phyloP scores from a whole-genome alignment of 306 rosid genomes.

The Trifolium subterraneum region DNA sequence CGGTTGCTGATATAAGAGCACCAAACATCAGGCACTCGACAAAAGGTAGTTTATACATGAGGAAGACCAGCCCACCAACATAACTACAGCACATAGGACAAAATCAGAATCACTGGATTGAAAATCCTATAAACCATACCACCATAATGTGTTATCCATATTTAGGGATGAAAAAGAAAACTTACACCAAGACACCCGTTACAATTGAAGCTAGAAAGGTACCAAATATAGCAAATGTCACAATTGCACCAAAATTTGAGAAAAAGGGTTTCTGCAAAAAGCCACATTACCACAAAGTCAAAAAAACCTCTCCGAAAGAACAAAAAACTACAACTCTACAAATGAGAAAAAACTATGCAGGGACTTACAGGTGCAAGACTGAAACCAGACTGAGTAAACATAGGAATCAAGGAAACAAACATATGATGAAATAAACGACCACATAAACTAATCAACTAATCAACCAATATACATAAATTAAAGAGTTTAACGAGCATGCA shows the following conservation, averaged over 20 bases:
- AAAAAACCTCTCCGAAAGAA: constrained; percentile 7
- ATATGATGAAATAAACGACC: neutral
- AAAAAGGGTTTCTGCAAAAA: constrained; percentile 87
- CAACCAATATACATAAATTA: constrained; percentile 3
- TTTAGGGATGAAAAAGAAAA: constrained; percentile 13
- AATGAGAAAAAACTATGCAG: constrained; percentile 10
- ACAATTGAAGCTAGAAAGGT: constrained; percentile 89
- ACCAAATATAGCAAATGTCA: constrained; percentile 89
- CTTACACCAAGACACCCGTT: constrained; percentile 92
- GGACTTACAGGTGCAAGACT: constrained; percentile 94
- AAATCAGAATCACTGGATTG: constrained; percentile 17
- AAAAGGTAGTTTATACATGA: constrained; percentile 94
- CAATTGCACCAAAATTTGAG: constrained; percentile 98
- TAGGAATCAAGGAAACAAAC: constrained; percentile 67
- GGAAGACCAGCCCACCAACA: constrained; percentile 87
- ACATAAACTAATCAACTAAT: constrained; percentile 17
- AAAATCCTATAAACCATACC: constrained; percentile 35
- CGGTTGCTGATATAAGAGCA: constrained; percentile 97
- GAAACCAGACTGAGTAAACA: constrained; percentile 95
- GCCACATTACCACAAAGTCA: constrained; percentile 27
- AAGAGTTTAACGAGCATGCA: neutral
- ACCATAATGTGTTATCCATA: neutral
- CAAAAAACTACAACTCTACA: constrained; percentile 17
- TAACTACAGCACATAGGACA: constrained; percentile 65
- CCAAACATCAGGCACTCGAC: constrained; percentile 99